Conservation (phyloP, 2,329 filamentous ascomycete genomes). For the Fusarium sp. region DNA sequence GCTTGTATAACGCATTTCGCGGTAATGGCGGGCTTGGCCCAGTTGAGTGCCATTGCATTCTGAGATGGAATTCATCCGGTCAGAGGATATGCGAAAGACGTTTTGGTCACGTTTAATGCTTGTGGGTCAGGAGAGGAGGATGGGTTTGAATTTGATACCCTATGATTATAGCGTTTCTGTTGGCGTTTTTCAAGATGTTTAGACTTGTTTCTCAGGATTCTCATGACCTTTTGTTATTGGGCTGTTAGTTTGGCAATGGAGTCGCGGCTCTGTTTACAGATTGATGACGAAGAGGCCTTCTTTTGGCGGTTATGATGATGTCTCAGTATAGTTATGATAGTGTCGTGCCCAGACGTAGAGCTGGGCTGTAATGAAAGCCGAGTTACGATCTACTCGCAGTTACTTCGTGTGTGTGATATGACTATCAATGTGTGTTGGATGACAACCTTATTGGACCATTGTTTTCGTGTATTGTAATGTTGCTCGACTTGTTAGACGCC, state of each 20-base stretch:
- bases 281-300: conserved; percentile 36
- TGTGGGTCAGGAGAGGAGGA: conserved; percentile 36
- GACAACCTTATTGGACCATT: background rate
- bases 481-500: background rate
- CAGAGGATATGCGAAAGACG: conserved; percentile 25
- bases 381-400: conserved; percentile 2
- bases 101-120: conserved; percentile 27
- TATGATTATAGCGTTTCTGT: conserved; percentile 35
- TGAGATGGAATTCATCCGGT: conserved; percentile 19
- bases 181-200: conserved; percentile 38
- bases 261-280: conserved; percentile 43
- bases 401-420: background rate
- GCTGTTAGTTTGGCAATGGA: conserved; percentile 38
- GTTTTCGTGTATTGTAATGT: background rate
- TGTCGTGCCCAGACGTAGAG: conserved; percentile 11
- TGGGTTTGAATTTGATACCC: conserved; percentile 49
- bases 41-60: conserved; percentile 9
- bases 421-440: background rate
- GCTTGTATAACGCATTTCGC: background rate
- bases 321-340: conserved; percentile 27
- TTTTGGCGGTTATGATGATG: conserved; percentile 32
- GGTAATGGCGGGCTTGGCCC: conserved; percentile 1
- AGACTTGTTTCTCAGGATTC: conserved; percentile 45
- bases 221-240: conserved; percentile 29
- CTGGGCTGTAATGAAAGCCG: conserved; percentile 33